A percentile compares a stretch with the other conserved stretches of the same genome.
Evolutionary conservation across 2,329 filamentous ascomycete genomes (phyloP).

Genomic region (Neobulgaria alba): DNA sequence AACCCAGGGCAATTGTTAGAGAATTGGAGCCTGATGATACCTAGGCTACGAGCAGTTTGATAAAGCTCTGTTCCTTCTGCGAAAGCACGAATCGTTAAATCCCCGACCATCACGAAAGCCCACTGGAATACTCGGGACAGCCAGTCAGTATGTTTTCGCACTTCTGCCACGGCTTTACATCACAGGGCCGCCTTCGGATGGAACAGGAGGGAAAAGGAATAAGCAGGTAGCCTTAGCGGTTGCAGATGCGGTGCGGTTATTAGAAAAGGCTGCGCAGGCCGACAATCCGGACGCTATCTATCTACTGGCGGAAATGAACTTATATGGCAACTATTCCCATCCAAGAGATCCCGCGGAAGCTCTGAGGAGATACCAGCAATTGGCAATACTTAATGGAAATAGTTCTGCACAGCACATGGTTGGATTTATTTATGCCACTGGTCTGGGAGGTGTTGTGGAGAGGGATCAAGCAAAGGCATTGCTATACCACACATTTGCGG

Average conservation of each 20-base stretch:
- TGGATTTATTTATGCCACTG: conserved; percentile 91
- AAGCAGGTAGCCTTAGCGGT: conserved; percentile 30
- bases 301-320: conserved; percentile 88
- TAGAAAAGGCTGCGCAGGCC: conserved; percentile 48
- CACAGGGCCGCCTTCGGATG: conserved; percentile 42
- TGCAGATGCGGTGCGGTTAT: conserved; percentile 46
- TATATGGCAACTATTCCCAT: conserved; percentile 88
- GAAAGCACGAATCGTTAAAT: conserved; percentile 24
- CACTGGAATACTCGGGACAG: conserved; percentile 47
- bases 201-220: conserved; percentile 25
- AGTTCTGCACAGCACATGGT: conserved; percentile 93
- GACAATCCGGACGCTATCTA: conserved; percentile 74
- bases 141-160: conserved; percentile 52
- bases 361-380: conserved; percentile 70
- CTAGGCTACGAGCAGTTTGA: conserved; percentile 28
- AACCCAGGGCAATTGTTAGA: no score
- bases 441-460: conserved; percentile 71
- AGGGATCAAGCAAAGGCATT: conserved; percentile 85
- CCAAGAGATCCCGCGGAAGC: conserved; percentile 73
- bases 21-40: conserved; percentile 12
- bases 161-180: conserved; percentile 56
- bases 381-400: conserved; percentile 74
- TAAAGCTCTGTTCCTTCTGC: conserved; percentile 30
- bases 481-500: conserved; percentile 91
- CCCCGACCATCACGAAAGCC: conserved; percentile 36